Conservation (phyloP, 176 grass and related monocot species). For the Eremochloa ophiuroides region DNA sequence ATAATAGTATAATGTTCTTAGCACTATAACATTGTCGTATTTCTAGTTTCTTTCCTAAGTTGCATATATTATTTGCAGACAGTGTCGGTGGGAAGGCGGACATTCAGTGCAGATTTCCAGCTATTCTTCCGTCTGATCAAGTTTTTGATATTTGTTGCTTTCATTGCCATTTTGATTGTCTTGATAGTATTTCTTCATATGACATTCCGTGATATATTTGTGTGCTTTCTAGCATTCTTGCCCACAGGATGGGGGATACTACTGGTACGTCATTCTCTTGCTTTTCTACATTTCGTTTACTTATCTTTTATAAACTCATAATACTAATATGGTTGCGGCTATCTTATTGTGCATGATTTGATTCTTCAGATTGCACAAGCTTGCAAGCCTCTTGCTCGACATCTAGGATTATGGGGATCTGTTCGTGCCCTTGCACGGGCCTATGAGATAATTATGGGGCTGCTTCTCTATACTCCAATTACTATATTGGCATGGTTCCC, state of each 20-base stretch:
- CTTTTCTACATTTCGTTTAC: slow-evolving; percentile 17
- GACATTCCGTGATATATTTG: slow-evolving; percentile 67
- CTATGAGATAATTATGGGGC: slow-evolving; percentile 75
- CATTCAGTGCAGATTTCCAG: slow-evolving; percentile 77
- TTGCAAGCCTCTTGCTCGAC: slow-evolving; percentile 42
- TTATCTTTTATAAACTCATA: not conserved
- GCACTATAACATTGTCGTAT: not conserved
- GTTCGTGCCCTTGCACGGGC: slow-evolving; percentile 76
- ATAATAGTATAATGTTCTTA: not conserved
- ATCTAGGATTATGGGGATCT: slow-evolving; percentile 65
- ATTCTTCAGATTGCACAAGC: slow-evolving; percentile 77
- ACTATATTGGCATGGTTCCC: slow-evolving; percentile 86
- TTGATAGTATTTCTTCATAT: slow-evolving; percentile 70
- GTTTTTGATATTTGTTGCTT: slow-evolving; percentile 79
- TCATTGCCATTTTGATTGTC: slow-evolving; percentile 58
- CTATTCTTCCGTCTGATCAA: slow-evolving; percentile 91
- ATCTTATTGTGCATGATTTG: not conserved
- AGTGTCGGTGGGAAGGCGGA: slow-evolving; percentile 73
- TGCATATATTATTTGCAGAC: slow-evolving; percentile 46
- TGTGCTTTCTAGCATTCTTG: slow-evolving; percentile 77
- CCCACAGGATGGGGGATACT: slow-evolving; percentile 94
- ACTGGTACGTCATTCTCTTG: slow-evolving; percentile 44
- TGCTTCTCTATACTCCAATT: slow-evolving; percentile 67
- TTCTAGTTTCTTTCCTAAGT: slow-evolving; percentile 10
- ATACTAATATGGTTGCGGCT: not conserved